Base-by-base conservation (phyloP, 768 basidiomycete species). In the Boletus patriciae region DNA sequence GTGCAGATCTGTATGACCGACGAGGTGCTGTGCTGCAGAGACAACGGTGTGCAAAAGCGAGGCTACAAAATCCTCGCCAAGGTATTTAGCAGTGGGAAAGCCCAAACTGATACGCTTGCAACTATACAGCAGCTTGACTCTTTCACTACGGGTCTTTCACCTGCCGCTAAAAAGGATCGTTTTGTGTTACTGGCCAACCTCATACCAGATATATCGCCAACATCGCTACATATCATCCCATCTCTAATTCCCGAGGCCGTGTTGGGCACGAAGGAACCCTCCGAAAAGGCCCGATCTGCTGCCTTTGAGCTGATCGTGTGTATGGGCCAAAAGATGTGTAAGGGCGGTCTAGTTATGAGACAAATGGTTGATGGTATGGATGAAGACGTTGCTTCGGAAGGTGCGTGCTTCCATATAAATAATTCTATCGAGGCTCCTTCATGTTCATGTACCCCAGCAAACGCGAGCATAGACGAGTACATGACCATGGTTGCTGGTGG, bases 401-500 rank as follows among this genome's bases (percentile, higher is more conserved):
- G 77, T 74, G 65, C 34, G 67, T 52, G 23, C 57, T 50, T 50
- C 36, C 9, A 29, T 48, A 11, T 18, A 19, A 25, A 10, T 18
- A 25, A 37, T 16, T 48, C 52, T 46, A 38, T 34, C 40, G 46
- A 33, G 19, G 45, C 37, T 53, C 45, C 53, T 59, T 9, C 50
- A 31, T 57, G 11, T 47, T 62, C 40, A 48, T 46, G 53, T 47
- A 11, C 75, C 29, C 41, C 47, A 83, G 90, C 84, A 50, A 74
- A 75, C 50, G 95, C 94, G 0, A 91, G 71, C 65, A 80, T 95
- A 44, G 87, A 93, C 63, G 97, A 98, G 70, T 98, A 91, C 70
- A 79, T 98, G 77, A 99, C 91, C 4, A 98, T 99, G 95, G 78
- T 98, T 29, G 92, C 92, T 37, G 95, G 94, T 62, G 97, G 97